phyloP scores from a whole-genome alignment of 2,329 filamentous ascomycete species.

The Monilinia aucupariae region DNA sequence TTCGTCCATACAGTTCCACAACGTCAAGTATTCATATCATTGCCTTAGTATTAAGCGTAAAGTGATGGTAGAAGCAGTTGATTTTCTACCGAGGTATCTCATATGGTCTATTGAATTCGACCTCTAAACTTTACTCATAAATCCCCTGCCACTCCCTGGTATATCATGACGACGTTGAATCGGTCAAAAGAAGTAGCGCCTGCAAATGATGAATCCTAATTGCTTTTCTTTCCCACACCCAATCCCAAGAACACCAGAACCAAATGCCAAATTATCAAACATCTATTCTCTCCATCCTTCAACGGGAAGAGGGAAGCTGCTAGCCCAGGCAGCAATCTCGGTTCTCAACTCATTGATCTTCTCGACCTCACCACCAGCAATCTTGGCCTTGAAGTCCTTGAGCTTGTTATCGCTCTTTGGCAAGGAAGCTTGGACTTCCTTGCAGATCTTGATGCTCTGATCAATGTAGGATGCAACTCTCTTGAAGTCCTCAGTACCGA shows the following conservation, averaged over 20 bases:
- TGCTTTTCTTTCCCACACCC: constrained; percentile 17
- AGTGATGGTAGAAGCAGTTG: constrained; percentile 8
- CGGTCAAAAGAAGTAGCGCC: constrained; percentile 25
- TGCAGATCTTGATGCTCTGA: constrained; percentile 79
- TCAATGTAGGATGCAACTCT: constrained; percentile 87
- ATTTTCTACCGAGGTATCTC: constrained; percentile 8
- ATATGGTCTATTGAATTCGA: constrained; percentile 13
- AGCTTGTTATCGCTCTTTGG: constrained; percentile 99
- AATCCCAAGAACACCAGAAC: constrained; percentile 22
- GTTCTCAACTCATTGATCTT: constrained; percentile 82
- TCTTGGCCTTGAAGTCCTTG: constrained; percentile 98
- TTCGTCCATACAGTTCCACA: neutral
- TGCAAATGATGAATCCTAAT: constrained; percentile 19
- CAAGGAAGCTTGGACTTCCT: constrained; percentile 75
- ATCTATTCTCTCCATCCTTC: constrained; percentile 55
- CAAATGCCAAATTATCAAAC: constrained; percentile 17
- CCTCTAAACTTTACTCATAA: constrained; percentile 9
- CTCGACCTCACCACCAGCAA: constrained; percentile 67
- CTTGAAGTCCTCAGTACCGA: constrained; percentile 87
- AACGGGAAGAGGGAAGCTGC: constrained; percentile 86
- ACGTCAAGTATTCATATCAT: neutral
- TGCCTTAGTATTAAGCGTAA: neutral
- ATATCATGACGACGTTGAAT: constrained; percentile 29
- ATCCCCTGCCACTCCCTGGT: constrained; percentile 17
- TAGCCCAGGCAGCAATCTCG: constrained; percentile 85